Percentiles rank a stretch among this genome's conserved stretches.
These are phyloP conservation scores for Meyerozyma athensensis DNA, from an alignment of 1,139 yeast species.

Conservation along the genomic window DNA sequence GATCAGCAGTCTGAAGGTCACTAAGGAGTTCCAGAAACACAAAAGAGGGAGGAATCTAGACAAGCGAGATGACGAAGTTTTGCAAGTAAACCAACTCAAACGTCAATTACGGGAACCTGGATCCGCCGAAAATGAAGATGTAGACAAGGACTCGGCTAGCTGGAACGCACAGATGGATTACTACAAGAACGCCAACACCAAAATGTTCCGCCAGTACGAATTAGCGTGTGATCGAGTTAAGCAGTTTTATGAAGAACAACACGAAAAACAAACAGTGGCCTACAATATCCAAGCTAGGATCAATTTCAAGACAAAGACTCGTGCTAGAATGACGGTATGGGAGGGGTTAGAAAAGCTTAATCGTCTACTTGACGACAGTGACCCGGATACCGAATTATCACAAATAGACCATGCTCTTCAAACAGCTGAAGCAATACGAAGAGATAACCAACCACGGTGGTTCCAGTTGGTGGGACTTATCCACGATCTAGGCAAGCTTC, in stretches of 20 bases:
- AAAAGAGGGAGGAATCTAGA: slow-evolving; percentile 21
- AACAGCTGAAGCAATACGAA: slow-evolving; percentile 70
- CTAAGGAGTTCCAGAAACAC: slow-evolving; percentile 1
- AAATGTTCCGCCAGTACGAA: slow-evolving; percentile 60
- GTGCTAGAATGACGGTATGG: slow-evolving; percentile 71
- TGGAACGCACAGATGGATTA: slow-evolving; percentile 26
- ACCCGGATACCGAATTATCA: slow-evolving; percentile 70
- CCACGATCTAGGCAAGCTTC: slow-evolving; percentile 65
- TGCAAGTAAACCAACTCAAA: slow-evolving; percentile 27
- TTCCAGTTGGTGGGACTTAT: slow-evolving; percentile 70
- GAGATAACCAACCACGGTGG: slow-evolving; percentile 70
- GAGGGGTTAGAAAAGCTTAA: slow-evolving; percentile 62
- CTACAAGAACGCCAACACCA: slow-evolving; percentile 34
- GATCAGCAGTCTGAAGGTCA: background rate
- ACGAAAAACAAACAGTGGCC: slow-evolving; percentile 66
- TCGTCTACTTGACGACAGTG: slow-evolving; percentile 63
- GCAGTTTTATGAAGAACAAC: slow-evolving; percentile 64
- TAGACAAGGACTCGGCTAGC: slow-evolving; percentile 5
- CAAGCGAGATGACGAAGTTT: slow-evolving; percentile 33
- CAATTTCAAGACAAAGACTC: slow-evolving; percentile 58
- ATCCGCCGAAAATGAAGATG: slow-evolving; percentile 6
- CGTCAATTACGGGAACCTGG: slow-evolving; percentile 11
- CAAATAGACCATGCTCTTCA: slow-evolving; percentile 75
- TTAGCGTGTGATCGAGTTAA: slow-evolving; percentile 67
- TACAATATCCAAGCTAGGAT: slow-evolving; percentile 68